phyloP scores from a whole-genome alignment of 2,329 filamentous ascomycete species.

The Arthroderma uncinatum region DNA sequence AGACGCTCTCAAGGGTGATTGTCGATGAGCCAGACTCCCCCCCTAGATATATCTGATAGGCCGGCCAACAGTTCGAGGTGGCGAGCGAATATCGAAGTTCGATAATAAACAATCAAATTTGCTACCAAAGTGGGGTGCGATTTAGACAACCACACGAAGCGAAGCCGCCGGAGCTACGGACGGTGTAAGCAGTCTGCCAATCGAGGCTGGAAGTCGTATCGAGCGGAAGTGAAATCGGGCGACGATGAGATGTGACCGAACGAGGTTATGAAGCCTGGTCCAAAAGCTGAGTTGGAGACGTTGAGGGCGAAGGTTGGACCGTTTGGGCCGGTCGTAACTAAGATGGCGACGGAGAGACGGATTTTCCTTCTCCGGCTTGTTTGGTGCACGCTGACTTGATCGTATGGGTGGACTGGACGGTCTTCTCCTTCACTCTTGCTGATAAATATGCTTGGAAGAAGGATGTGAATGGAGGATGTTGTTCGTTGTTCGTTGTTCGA shows the following conservation, averaged over 20 bases:
- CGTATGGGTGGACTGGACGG: neutral
- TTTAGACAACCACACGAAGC: neutral
- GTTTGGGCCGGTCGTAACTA: neutral
- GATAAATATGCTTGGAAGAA: too few species aligned
- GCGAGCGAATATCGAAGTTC: neutral
- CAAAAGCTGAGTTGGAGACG: neutral
- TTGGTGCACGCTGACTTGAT: neutral
- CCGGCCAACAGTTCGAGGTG: neutral
- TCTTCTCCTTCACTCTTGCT: neutral
- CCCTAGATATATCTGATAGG: neutral
- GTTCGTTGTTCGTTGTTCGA: too few species aligned
- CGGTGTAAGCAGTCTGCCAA: neutral
- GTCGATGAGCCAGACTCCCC: neutral
- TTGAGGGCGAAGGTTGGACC: neutral
- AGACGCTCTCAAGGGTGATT: neutral
- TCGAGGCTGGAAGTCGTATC: neutral
- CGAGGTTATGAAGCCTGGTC: too few species aligned
- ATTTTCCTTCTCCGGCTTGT: neutral
- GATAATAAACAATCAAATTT: neutral
- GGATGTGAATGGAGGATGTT: too few species aligned
- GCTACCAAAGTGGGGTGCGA: slow-evolving; percentile 1
- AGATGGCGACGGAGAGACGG: neutral
- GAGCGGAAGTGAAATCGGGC: neutral
- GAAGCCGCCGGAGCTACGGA: neutral
- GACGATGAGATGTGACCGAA: neutral